A percentile compares a stretch with the other conserved stretches of the same genome.
Conservation (phyloP, 164 flowering plant genomes). For the Brasenia schreberi region DNA sequence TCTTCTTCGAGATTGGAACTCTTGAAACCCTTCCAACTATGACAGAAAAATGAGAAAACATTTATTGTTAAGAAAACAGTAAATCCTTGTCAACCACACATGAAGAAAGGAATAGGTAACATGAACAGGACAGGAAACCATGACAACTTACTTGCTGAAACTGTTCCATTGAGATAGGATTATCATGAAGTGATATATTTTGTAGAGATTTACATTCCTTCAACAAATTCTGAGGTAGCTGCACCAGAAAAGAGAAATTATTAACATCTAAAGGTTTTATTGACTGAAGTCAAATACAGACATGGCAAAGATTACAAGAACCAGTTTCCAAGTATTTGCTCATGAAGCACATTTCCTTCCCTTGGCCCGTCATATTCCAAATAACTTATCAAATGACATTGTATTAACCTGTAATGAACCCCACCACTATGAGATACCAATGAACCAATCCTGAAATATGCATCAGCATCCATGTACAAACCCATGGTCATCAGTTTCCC, state of each 20-base stretch:
- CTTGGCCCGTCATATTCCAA: no score
- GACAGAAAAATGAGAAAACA: neutral
- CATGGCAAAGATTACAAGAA: no score
- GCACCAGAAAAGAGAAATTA: slow-evolving; percentile 1
- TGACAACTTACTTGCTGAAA: slow-evolving; percentile 57
- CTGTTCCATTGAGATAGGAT: slow-evolving; percentile 89
- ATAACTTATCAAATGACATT: no score
- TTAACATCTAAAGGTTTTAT: no score
- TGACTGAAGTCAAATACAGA: no score
- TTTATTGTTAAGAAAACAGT: neutral
- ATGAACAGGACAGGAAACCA: neutral
- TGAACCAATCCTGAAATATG: no score
- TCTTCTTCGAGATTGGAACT: slow-evolving; percentile 83
- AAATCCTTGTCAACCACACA: neutral
- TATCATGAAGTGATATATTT: slow-evolving; percentile 73
- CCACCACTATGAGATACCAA: no score
- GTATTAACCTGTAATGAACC: no score
- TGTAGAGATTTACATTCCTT: slow-evolving; percentile 83
- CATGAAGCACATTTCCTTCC: no score
- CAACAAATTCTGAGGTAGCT: slow-evolving; percentile 70
- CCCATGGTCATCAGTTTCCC: no score
- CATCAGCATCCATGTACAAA: no score
- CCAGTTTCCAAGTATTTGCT: no score
- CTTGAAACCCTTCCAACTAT: slow-evolving; percentile 87
- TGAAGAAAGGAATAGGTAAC: neutral